These are phyloP conservation scores for Obba rivulosa DNA, from an alignment of 768 basidiomycete species.

Conservation along the genomic window DNA sequence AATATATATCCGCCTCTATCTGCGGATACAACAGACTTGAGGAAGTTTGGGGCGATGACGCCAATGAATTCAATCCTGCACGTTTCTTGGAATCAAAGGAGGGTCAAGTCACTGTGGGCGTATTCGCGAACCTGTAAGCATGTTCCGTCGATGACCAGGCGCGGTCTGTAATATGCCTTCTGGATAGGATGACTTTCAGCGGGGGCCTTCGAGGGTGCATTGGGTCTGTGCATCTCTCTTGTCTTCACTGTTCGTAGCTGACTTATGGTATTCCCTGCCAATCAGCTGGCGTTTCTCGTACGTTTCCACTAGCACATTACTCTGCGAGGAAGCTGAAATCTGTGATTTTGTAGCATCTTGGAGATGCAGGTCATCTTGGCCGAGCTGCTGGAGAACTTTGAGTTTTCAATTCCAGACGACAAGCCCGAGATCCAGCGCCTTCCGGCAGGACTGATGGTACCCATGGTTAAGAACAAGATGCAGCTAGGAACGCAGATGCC, in stretches of 20 bases:
- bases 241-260: no score
- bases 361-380: constrained; percentile 31
- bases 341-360: constrained; percentile 17
- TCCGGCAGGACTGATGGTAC: constrained; percentile 27
- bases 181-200: background rate
- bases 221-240: background rate
- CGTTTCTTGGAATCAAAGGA: constrained; percentile 18
- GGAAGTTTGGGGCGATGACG: constrained; percentile 28
- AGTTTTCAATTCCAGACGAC: constrained; percentile 26
- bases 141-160: no score
- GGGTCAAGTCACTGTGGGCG: constrained; percentile 14
- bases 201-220: constrained; percentile 14
- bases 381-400: constrained; percentile 31
- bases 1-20: constrained; percentile 17
- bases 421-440: constrained; percentile 26
- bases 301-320: constrained; percentile 6
- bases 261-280: no score
- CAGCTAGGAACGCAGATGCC: constrained; percentile 28
- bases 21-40: constrained; percentile 26
- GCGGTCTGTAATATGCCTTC: no score
- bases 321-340: no score
- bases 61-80: constrained; percentile 23
- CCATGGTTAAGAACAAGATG: constrained; percentile 27
- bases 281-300: constrained; percentile 26
- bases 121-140: constrained; percentile 14